Evolutionary conservation across 176 grass and related monocot genomes (phyloP), one percentile per base, ranked within the genome.

Genomic region (Oryza glaberrima): DNA sequence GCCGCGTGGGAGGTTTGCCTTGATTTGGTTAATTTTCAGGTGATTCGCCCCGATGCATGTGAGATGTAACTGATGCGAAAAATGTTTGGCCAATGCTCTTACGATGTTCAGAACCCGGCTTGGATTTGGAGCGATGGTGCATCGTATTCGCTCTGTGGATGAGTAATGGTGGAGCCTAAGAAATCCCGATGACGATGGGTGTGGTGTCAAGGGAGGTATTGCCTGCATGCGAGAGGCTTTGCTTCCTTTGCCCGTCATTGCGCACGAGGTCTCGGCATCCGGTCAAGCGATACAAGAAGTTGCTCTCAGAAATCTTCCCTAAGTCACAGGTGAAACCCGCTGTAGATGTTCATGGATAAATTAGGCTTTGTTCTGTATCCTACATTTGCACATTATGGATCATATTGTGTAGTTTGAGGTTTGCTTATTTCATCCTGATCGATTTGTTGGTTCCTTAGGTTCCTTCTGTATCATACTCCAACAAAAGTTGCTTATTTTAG

Each of bases 281-380:
- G 3, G 94, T 95, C 16, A 93, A 95, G 94, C 86, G 91, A 52
- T 95, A 95, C 88, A 95, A 93, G 91, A 95, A 95, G 76, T 49
- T 95, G 79, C 88, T 95, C 74, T 81, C 88, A 40, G 94, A 95
- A 60, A 95, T 95, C 79, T 95, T 95, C 86, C 94, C 94, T 48
- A 79, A 83, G 79, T 77, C 86, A 65, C 88, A 88, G 94, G 94
- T 95, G 72, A 79, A 47, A 69, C 73, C 10, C 60, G 77, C 66
- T 64, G 36, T 26, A 30, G 45, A 28, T 51, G 61, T 60, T 64
- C 22, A 19, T 47, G 30, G 9, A 46, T 87, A 16, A 40, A 6
- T 67, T 75, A 64, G 65, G 43, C 20, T 32, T 82, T 73, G 25
- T 74, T 15, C 41, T 49, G 49, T 11, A 51, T 13, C 9, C 7